Conservation (phyloP, 164 flowering plant genomes). For the Brasenia schreberi region DNA sequence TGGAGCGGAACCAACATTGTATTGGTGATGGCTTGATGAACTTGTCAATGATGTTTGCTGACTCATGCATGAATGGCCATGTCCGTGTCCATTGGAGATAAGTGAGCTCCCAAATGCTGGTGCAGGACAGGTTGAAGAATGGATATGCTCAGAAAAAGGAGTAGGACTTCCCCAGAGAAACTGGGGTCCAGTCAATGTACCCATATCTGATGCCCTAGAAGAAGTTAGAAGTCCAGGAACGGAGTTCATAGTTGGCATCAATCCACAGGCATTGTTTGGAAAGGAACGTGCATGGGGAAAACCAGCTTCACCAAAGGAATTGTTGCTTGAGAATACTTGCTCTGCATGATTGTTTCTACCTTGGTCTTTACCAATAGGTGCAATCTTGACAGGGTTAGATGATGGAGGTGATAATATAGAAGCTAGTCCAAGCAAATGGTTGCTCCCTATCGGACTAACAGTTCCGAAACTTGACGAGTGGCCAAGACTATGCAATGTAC, state of each 20-base stretch:
- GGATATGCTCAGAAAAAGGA: conserved; percentile 32
- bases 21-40: conserved; percentile 21
- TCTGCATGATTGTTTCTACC: conserved; percentile 33
- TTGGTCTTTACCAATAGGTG: conserved; percentile 68
- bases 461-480: conserved; percentile 37
- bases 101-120: conserved; percentile 31
- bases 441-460: conserved; percentile 40
- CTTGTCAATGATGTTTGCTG: conserved; percentile 33
- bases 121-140: conserved; percentile 42
- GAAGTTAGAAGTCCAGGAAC: conserved; percentile 38
- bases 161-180: conserved; percentile 92
- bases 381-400: conserved; percentile 42
- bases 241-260: conserved; percentile 21
- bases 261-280: conserved; percentile 26
- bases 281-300: conserved; percentile 48
- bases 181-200: conserved; percentile 67
- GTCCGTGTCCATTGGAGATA: conserved; percentile 34
- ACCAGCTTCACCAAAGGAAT: conserved; percentile 19
- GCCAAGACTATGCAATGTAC: conserved; percentile 38
- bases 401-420: conserved; percentile 46
- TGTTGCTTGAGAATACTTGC: conserved; percentile 22
- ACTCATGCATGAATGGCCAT: conserved; percentile 32
- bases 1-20: conserved; percentile 96
- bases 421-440: conserved; percentile 53
- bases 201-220: conserved; percentile 45